Evolutionary conservation across 352 stramenopile genomes (phyloP), one percentile per base, ranked within the genome.

Genomic region (Phytophthora pinifolia): DNA sequence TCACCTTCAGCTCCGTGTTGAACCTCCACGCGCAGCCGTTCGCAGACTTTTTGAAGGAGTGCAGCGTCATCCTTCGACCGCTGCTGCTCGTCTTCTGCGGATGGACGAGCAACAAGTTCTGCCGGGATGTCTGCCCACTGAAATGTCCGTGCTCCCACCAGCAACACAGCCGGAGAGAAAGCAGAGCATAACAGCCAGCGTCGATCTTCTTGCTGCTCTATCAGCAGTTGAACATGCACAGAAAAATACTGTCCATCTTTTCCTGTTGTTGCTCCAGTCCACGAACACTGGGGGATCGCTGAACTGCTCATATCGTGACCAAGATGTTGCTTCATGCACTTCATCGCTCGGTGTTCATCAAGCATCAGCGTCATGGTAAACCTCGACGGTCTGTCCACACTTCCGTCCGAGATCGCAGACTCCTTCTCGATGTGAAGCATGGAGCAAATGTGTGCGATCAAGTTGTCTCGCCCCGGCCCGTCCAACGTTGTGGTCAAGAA

Each of bases 391-490:
- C 27, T 49, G 15, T 62, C 34, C 1, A 46, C 20, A 38, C 10
- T 33, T 13, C 55, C 47, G 17, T 67, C 54, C 1, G 44, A 69
- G n/a, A 33, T 50, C 22, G 9, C 32, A 45, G 42, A 37, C 15
- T 37, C 13, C 6, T 53, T 64, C 7, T 72, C 44, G 6, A 79
- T 41, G 8, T 59, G 70, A 18, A 83, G 36, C 30, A 83, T 67
- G 12, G 71, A 74, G 47, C 62, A 70, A 27, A 83, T 59, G 54
- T 81, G 73, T 13, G 37, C 60, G 65, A 76, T 73, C 18, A 77
- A 14, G 46, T 51, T 17, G 52, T 12, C 30, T 22, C 31, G 31
- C 9, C 34, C 35, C 31, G 14, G 5, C 3, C 1, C 22, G 2
- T 12, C 42, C 2, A n/a, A 43, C 38, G 12, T 33, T 3, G 9